These are phyloP conservation scores for Ulmus americana DNA, from an alignment of 331 rosid species.

Conservation along the genomic window DNA sequence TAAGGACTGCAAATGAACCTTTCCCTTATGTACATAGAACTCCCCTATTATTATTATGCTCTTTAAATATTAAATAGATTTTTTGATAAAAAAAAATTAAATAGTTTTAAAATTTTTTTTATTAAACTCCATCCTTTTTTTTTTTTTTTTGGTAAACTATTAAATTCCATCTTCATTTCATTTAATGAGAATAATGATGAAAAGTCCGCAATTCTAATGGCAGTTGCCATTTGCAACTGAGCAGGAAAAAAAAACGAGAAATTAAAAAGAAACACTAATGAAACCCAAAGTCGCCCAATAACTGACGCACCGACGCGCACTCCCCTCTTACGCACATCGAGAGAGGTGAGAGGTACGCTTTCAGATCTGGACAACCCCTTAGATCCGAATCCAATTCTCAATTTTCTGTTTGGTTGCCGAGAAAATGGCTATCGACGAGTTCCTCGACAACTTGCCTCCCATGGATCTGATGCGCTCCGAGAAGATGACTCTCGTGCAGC, in stretches of 20 bases:
- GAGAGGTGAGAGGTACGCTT: not conserved
- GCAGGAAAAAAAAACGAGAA: not conserved
- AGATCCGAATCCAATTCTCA: slow-evolving; percentile 39
- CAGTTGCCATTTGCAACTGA: slow-evolving; percentile 33
- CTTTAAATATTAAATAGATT: no score
- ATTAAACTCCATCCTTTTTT: no score
- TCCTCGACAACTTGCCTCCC: slow-evolving; percentile 62
- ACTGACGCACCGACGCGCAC: slow-evolving; percentile 27
- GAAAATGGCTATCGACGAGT: slow-evolving; percentile 56
- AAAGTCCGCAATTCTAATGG: slow-evolving; percentile 35
- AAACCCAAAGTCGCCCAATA: slow-evolving; percentile 23
- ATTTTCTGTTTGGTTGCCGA: slow-evolving; percentile 38
- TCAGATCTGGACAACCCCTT: slow-evolving; percentile 33
- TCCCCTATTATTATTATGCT: no score
- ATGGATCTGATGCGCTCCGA: slow-evolving; percentile 99
- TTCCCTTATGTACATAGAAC: no score
- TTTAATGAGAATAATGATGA: not conserved
- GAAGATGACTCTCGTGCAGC: slow-evolving; percentile 94
- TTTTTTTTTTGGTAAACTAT: not conserved
- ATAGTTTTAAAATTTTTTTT: no score
- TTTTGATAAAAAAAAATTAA: no score
- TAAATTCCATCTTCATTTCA: not conserved
- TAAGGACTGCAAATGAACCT: no score
- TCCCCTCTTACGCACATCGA: slow-evolving; percentile 8
- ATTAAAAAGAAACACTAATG: slow-evolving; percentile 6